A percentile compares a stretch with the other conserved stretches of the same genome.
These are phyloP conservation scores for Geoglossum cookeanum DNA, from an alignment of 2,329 filamentous ascomycete genomes.

Conservation along the genomic window DNA sequence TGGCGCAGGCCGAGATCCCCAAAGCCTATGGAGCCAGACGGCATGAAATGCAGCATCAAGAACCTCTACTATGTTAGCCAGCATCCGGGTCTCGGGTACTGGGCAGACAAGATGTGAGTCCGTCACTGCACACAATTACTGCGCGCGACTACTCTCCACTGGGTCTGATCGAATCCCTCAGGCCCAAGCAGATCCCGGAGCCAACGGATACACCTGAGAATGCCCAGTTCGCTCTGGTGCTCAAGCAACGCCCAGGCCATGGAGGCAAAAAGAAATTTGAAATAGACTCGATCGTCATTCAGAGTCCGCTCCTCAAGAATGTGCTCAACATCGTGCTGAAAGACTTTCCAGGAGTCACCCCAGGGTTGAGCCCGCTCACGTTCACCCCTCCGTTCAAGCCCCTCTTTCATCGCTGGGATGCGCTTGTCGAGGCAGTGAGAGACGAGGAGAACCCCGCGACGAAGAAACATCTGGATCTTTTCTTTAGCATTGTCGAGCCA, in stretches of 20 bases:
- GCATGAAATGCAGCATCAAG: slow-evolving; percentile 1
- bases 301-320: slow-evolving; percentile 40
- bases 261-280: slow-evolving; percentile 33
- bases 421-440: slow-evolving; percentile 24
- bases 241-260: neutral
- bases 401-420: slow-evolving; percentile 45
- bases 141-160: neutral
- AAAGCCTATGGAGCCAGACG: neutral
- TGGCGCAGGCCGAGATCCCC: neutral
- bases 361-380: slow-evolving; percentile 38
- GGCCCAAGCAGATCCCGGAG: neutral
- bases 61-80: neutral
- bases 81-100: neutral
- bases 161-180: neutral
- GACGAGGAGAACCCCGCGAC: slow-evolving; percentile 25
- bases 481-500: slow-evolving; percentile 28
- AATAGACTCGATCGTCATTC: slow-evolving; percentile 43
- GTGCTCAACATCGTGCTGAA: slow-evolving; percentile 35
- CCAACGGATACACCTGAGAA: neutral
- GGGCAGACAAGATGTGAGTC: neutral
- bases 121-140: neutral
- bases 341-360: slow-evolving; percentile 40
- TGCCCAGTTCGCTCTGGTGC: neutral
- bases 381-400: slow-evolving; percentile 42
- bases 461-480: slow-evolving; percentile 27